A percentile compares a stretch with the other conserved stretches of the same genome.
Conservation (phyloP, 2,329 filamentous ascomycete species). For the Ambrosiella beaveri region DNA sequence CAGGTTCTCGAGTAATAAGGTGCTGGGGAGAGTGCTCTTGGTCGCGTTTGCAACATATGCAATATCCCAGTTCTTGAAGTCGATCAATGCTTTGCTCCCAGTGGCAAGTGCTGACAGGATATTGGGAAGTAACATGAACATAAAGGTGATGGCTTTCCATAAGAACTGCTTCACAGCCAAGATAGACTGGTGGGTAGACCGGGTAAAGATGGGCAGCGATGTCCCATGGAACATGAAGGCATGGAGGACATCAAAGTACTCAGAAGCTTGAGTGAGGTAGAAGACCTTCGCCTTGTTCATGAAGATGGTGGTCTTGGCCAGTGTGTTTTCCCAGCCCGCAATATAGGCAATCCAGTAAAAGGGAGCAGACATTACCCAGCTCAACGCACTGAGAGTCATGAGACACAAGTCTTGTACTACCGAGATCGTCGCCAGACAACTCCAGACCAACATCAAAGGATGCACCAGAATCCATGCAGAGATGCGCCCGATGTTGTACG, state of each 20-base stretch:
- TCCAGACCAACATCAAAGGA: constrained; percentile 56
- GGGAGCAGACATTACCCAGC: constrained; percentile 6
- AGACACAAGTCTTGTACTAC: constrained; percentile 60
- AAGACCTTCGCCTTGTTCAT: neutral
- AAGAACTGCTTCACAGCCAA: constrained; percentile 32
- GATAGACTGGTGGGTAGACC: constrained; percentile 55
- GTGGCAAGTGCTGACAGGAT: neutral
- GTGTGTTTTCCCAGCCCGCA: constrained; percentile 13
- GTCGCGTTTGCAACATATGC: neutral
- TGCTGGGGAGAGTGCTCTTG: neutral
- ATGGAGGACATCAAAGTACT: constrained; percentile 37
- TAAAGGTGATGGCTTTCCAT: neutral
- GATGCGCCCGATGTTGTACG: constrained; percentile 80
- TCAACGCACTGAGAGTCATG: constrained; percentile 38
- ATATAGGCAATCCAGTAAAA: constrained; percentile 8
- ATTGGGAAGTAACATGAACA: neutral
- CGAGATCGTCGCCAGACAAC: constrained; percentile 58
- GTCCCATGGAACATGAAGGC: constrained; percentile 21
- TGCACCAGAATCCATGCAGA: constrained; percentile 65
- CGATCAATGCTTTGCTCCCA: neutral
- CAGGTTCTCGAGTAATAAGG: neutral
- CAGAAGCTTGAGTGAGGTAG: neutral
- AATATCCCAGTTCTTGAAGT: neutral
- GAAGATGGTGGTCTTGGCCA: constrained; percentile 13
- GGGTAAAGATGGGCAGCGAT: constrained; percentile 26